These are phyloP conservation scores for Crithidia acanthocephali DNA, from an alignment of 208 protist genomes.

Conservation along the genomic window DNA sequence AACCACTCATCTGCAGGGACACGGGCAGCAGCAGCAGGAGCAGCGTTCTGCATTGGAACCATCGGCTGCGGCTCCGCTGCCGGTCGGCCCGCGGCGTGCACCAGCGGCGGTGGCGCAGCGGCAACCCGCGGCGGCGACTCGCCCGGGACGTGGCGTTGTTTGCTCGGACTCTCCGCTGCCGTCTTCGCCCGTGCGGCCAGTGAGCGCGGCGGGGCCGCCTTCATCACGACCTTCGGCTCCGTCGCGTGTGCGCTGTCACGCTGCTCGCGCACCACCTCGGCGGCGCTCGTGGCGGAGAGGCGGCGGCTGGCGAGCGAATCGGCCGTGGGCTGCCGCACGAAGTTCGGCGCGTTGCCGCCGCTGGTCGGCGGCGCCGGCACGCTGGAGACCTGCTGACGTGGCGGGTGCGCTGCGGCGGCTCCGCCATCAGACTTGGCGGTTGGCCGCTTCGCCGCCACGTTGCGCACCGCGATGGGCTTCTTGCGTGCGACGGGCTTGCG, in stretches of 20 bases:
- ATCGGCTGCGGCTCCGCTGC: conserved; percentile 4
- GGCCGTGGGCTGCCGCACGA: conserved; percentile 21
- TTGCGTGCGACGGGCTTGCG: conserved; percentile 15
- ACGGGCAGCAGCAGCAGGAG: neutral
- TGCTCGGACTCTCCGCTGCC: conserved; percentile 15
- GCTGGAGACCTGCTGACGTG: conserved; percentile 21
- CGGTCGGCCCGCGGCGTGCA: neutral
- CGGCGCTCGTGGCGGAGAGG: conserved; percentile 7
- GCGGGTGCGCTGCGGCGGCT: neutral
- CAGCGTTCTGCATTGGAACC: neutral
- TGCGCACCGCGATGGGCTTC: conserved; percentile 12
- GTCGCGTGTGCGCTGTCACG: neutral
- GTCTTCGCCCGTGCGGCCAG: conserved; percentile 18
- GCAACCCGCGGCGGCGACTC: conserved; percentile 25
- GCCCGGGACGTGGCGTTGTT: conserved; percentile 5
- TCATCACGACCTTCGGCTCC: conserved; percentile 19
- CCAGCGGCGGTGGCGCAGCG: conserved; percentile 10
- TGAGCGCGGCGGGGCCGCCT: conserved; percentile 23
- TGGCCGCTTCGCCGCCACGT: neutral
- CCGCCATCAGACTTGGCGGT: neutral
- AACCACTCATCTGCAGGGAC: conserved; percentile 33
- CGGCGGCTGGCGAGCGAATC: conserved; percentile 13
- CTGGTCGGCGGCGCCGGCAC: conserved; percentile 1
- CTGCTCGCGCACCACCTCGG: conserved; percentile 12
- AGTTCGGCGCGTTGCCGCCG: conserved; percentile 8